Conservation (phyloP, 345 rosid genomes). For the Brassica incana region DNA sequence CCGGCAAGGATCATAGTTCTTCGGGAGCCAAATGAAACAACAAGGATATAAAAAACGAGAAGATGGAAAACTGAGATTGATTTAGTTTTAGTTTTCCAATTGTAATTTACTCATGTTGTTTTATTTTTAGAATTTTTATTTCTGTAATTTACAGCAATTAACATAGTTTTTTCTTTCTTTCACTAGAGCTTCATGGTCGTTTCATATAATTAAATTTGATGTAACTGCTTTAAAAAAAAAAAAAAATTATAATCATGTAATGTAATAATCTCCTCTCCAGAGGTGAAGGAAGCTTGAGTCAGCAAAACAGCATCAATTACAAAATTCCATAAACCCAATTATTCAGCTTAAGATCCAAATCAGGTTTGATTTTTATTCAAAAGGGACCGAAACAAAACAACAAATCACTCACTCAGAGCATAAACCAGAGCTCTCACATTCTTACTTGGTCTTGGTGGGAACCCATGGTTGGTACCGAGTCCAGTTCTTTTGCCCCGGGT, state of each 20-base stretch:
- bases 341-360: conserved; percentile 28
- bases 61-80: no score
- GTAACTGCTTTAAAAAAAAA: neutral
- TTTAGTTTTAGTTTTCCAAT: neutral
- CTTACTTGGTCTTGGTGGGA: conserved; percentile 62
- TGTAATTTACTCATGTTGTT: neutral
- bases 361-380: conserved; percentile 26
- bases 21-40: no score
- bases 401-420: conserved; percentile 20
- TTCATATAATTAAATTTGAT: neutral
- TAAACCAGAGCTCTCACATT: conserved; percentile 6
- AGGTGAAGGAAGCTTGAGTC: neutral
- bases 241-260: neutral
- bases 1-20: no score
- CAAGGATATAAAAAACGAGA: no score
- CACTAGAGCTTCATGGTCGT: neutral
- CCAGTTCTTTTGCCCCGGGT: conserved; percentile 95
- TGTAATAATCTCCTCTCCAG: neutral
- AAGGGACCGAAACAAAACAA: conserved; percentile 14
- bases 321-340: neutral
- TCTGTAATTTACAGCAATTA: neutral
- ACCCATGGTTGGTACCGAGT: conserved; percentile 92
- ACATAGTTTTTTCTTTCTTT: neutral
- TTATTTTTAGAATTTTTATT: neutral
- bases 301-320: conserved; percentile 8